A percentile compares a stretch with the other conserved stretches of the same genome.
phyloP scores from a whole-genome alignment of 768 basidiomycete genomes.

The Myochromella boudieri region DNA sequence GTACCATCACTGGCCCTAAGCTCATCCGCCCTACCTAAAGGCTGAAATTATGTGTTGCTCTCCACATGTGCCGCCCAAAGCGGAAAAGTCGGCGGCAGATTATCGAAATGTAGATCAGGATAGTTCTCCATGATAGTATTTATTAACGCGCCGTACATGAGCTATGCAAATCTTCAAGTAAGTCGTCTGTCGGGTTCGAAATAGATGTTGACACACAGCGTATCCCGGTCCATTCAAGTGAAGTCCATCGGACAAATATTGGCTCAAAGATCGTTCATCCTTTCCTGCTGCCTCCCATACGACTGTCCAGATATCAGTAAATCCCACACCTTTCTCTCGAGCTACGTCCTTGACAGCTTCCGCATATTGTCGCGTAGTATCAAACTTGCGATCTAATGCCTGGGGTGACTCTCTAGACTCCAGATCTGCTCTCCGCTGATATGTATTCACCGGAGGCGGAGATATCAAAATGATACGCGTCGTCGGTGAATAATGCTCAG shows the following conservation, averaged over 20 bases:
- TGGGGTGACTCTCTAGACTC: conserved; percentile 48
- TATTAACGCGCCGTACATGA: conserved; percentile 65
- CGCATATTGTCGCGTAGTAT: conserved; percentile 66
- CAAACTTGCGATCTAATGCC: conserved; percentile 60
- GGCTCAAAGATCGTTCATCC: conserved; percentile 49
- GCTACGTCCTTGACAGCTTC: conserved; percentile 67
- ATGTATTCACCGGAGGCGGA: conserved; percentile 78
- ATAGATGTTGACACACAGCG: conserved; percentile 41
- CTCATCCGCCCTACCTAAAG: no score
- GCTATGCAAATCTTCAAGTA: conserved; percentile 33
- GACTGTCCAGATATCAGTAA: conserved; percentile 73
- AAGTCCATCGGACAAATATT: conserved; percentile 71
- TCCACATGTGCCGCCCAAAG: conserved; percentile 36
- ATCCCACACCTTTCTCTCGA: conserved; percentile 48
- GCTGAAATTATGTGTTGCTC: not conserved
- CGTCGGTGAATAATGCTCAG: conserved; percentile 63
- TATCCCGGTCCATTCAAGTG: conserved; percentile 81
- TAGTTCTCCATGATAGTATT: conserved; percentile 53
- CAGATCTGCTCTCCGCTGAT: conserved; percentile 53
- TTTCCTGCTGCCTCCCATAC: conserved; percentile 76
- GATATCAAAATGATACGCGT: conserved; percentile 82
- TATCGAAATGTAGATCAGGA: conserved; percentile 71
- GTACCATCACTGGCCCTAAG: no score
- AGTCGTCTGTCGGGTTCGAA: not conserved
- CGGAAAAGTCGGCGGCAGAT: conserved; percentile 55